Conservation (phyloP, 148 eudicot genomes). For the Silene uniflora region DNA sequence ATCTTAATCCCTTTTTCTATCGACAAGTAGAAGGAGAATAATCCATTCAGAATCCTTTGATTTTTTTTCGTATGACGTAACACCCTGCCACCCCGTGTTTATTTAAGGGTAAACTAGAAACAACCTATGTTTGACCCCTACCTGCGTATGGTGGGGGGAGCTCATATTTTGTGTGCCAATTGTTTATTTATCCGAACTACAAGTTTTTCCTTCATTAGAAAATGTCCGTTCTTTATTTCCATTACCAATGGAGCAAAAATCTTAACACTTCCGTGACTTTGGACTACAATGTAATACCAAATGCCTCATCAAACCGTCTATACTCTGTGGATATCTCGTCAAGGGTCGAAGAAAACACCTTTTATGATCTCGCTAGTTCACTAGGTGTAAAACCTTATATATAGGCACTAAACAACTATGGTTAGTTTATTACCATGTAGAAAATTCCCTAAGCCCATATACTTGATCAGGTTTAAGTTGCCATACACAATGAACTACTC, state of each 20-base stretch:
- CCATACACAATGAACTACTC: no score
- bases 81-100: neutral
- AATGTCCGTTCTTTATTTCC: neutral
- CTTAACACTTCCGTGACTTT: neutral
- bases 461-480: no score
- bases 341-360: neutral
- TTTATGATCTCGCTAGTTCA: neutral
- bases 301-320: neutral
- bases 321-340: neutral
- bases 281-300: neutral
- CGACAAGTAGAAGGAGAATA: no score
- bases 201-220: neutral
- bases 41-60: neutral
- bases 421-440: no score
- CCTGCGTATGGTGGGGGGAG: neutral
- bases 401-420: no score
- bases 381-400: neutral
- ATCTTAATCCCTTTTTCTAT: neutral
- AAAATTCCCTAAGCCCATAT: no score
- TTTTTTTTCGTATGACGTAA: neutral
- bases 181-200: neutral
- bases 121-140: neutral
- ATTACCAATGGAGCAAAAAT: neutral
- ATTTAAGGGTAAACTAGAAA: neutral
- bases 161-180: neutral